Base-by-base conservation (phyloP, 148 eudicot genomes). In the Rhododendron kiyosumense region DNA sequence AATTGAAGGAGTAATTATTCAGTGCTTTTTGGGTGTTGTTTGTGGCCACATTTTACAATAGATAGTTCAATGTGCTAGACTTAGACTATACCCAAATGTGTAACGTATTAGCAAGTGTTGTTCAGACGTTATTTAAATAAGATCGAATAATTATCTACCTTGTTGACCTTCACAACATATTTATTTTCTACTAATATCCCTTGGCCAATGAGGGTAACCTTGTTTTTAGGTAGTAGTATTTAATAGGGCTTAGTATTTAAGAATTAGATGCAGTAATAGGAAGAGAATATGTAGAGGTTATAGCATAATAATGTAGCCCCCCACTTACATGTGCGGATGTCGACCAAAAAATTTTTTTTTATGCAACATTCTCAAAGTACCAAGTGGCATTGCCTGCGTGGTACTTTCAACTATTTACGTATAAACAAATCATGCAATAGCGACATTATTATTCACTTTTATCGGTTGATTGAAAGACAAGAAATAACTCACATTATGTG, bases 271-370 rank as follows among this genome's bases (percentile, higher is more conserved):
- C 22, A 83, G 71, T 71, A 61, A 65, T 83, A 8, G 10, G 51
- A 45, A 83, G 54, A 32, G 51, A 49, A 45, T 26, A 83, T 71
- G 18, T 22, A 57, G 85, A 71, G 46, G 78, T 45, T 38, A 38
- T 18, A 83, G n/a, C 46, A 54, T 18, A 26, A 48, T 46, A 67
- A 38, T 4, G 22, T 54, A 67, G 38, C 49, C 79, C 79, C 71
- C 24, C 69, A 43, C 34, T 57, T 48, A 43, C 84, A 86, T 81
- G 84, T 69, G 84, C 79, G 84, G 49, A 85, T 65, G 87, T 80
- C 83, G 45, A 6, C 45, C 5, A 38, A 5, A 38, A n/a, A n/a
- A n/a, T n/a, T n/a, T n/a, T n/a, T n/a, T n/a, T n/a, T n/a, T n/a
- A n/a, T n/a, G n/a, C n/a, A n/a, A n/a, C n/a, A n/a, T n/a, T n/a